phyloP scores from a whole-genome alignment of 1,139 yeast genomes.

The Scheffersomyces lignicola region DNA sequence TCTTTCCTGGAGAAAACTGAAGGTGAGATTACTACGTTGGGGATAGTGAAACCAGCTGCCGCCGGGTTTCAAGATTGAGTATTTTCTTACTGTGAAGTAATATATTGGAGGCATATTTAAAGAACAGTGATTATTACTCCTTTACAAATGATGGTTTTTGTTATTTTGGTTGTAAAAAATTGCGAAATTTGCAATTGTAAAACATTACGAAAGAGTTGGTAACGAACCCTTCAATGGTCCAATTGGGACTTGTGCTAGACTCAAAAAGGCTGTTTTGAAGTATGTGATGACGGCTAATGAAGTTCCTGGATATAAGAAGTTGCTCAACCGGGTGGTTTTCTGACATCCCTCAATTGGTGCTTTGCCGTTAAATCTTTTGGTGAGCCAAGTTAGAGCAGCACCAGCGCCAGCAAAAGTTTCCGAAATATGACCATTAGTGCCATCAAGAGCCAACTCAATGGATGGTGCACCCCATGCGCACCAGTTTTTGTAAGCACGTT shows the following conservation, averaged over 20 bases:
- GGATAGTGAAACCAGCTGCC: slow-evolving; percentile 27
- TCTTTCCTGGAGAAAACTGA: slow-evolving; percentile 13
- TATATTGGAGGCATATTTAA: slow-evolving; percentile 1
- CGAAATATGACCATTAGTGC: slow-evolving; percentile 26
- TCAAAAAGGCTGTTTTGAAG: too few relatives aligned
- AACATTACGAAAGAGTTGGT: too few relatives aligned
- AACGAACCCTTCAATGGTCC: too few relatives aligned
- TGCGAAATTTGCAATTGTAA: too few relatives aligned
- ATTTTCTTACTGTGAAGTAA: slow-evolving; percentile 12
- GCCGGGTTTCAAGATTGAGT: slow-evolving; percentile 9
- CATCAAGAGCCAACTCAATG: slow-evolving; percentile 26
- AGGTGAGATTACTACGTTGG: slow-evolving; percentile 24
- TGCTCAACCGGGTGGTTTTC: slow-evolving; percentile 20
- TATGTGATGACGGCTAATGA: too few relatives aligned
- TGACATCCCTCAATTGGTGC: slow-evolving; percentile 29
- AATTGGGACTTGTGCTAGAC: too few relatives aligned
- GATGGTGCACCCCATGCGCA: slow-evolving; percentile 32
- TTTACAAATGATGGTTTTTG: too few relatives aligned
- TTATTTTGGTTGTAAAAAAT: too few relatives aligned
- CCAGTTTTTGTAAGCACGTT: slow-evolving; percentile 30
- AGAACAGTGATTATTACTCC: too few relatives aligned
- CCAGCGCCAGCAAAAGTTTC: slow-evolving; percentile 28
- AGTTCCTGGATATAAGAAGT: slow-evolving; percentile 27
- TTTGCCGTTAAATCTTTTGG: slow-evolving; percentile 18
- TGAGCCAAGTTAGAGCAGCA: slow-evolving; percentile 30